These are phyloP conservation scores for Schwanniomyces sp. DNA, from an alignment of 805 yeast species.

Conservation along the genomic window DNA sequence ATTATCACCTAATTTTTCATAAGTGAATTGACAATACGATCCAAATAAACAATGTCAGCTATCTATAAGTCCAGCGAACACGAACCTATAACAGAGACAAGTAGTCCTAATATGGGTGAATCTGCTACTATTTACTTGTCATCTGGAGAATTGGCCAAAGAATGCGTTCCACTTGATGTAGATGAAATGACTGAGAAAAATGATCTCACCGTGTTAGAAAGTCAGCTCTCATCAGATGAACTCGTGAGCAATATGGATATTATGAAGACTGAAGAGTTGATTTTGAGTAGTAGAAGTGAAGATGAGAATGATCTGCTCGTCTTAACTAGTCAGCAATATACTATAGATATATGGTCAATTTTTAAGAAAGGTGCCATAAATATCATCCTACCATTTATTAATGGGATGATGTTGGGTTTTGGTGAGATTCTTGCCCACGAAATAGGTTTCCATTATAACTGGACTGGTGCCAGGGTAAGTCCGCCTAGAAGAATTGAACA, in stretches of 20 bases:
- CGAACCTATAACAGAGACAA: neutral
- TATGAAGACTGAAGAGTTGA: conserved; percentile 23
- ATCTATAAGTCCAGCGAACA: neutral
- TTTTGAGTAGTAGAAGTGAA: conserved; percentile 17
- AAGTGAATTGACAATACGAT: neutral
- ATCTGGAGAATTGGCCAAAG: neutral
- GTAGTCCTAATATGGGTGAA: neutral
- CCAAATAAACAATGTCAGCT: neutral
- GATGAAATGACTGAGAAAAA: conserved; percentile 12
- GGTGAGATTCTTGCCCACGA: conserved; percentile 96
- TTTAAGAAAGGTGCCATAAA: conserved; percentile 64
- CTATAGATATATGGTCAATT: conserved; percentile 36
- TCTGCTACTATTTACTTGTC: neutral
- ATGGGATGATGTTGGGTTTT: conserved; percentile 94
- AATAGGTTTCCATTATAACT: conserved; percentile 74
- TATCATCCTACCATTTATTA: conserved; percentile 79
- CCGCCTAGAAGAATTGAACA: conserved; percentile 33
- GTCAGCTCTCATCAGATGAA: conserved; percentile 32
- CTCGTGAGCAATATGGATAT: conserved; percentile 28
- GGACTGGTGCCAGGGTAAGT: conserved; percentile 67
- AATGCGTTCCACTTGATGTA: neutral
- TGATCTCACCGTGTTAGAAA: conserved; percentile 19
- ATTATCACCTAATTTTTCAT: neutral
- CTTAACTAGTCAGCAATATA: neutral
- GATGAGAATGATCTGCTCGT: conserved; percentile 4